Evolutionary conservation across 1,139 yeast genomes (phyloP).

Genomic region (Diutina siamensis): DNA sequence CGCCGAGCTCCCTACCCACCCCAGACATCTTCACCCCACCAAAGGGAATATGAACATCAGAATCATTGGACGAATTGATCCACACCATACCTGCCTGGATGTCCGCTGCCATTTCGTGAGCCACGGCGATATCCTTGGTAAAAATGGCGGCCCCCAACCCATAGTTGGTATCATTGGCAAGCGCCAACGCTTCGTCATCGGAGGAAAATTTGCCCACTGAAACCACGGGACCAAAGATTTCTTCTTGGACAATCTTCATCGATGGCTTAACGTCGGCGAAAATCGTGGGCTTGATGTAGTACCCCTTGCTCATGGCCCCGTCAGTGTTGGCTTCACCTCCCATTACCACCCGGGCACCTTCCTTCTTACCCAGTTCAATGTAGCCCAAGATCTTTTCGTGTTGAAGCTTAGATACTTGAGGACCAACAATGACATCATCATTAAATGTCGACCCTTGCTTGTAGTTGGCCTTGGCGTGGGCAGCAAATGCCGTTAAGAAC

Average conservation of each 20-base stretch:
- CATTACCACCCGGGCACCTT: constrained; percentile 40
- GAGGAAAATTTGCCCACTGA: constrained; percentile 38
- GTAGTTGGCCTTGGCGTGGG: constrained; percentile 17
- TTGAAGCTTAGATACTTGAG: constrained; percentile 63
- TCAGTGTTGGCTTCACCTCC: constrained; percentile 32
- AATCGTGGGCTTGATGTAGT: constrained; percentile 41
- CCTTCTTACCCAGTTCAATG: constrained; percentile 41
- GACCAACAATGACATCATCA: constrained; percentile 56
- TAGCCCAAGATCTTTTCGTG: constrained; percentile 45
- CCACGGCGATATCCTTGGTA: constrained; percentile 19
- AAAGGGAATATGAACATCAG: constrained; percentile 67
- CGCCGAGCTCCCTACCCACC: constrained; percentile 77
- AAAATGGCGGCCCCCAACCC: constrained; percentile 37
- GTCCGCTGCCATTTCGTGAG: constrained; percentile 34
- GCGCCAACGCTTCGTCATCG: constrained; percentile 40
- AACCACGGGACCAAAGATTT: constrained; percentile 52
- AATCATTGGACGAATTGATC: constrained; percentile 64
- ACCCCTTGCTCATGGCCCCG: constrained; percentile 39
- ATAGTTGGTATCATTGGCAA: constrained; percentile 38
- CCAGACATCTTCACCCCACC: constrained; percentile 76
- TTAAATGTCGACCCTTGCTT: constrained; percentile 50
- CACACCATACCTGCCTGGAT: constrained; percentile 46
- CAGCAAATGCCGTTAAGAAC: constrained; percentile 36
- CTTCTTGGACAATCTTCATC: constrained; percentile 46
- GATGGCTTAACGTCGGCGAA: constrained; percentile 41